Evolutionary conservation across 164 flowering plant genomes (phyloP).

Genomic region (Annona squamosa): DNA sequence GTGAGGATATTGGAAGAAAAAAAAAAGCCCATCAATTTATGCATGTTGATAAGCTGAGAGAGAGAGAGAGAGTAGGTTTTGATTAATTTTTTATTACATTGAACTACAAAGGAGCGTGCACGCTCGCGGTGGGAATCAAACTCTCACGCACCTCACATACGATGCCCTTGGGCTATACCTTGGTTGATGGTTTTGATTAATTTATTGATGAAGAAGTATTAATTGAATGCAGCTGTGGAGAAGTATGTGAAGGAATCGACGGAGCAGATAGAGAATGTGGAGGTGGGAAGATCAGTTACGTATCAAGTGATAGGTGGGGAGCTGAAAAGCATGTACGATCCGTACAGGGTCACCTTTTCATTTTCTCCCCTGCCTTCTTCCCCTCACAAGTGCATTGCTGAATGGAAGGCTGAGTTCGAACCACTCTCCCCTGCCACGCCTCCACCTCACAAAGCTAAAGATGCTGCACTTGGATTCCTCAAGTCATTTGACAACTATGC

Average conservation of each 20-base stretch:
- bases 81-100: too few species aligned
- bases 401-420: slow-evolving; percentile 43
- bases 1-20: too few species aligned
- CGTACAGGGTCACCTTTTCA: slow-evolving; percentile 49
- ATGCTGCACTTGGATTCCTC: slow-evolving; percentile 34
- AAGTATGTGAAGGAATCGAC: slow-evolving; percentile 43
- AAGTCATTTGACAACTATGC: slow-evolving; percentile 22
- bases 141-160: too few species aligned
- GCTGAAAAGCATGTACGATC: slow-evolving; percentile 33
- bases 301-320: slow-evolving; percentile 38
- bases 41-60: too few species aligned
- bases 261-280: slow-evolving; percentile 49
- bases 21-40: too few species aligned
- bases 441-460: slow-evolving; percentile 41
- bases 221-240: slow-evolving; percentile 24
- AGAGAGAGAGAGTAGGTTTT: too few species aligned
- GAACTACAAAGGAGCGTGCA: too few species aligned
- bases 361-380: slow-evolving; percentile 22
- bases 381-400: slow-evolving; percentile 28
- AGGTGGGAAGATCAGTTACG: slow-evolving; percentile 34
- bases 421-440: slow-evolving; percentile 31
- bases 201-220: too few species aligned
- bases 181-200: too few species aligned
- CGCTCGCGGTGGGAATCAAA: too few species aligned
- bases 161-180: too few species aligned